Conservation (phyloP, 2,329 filamentous ascomycete species). For the Aspergillus sp. region DNA sequence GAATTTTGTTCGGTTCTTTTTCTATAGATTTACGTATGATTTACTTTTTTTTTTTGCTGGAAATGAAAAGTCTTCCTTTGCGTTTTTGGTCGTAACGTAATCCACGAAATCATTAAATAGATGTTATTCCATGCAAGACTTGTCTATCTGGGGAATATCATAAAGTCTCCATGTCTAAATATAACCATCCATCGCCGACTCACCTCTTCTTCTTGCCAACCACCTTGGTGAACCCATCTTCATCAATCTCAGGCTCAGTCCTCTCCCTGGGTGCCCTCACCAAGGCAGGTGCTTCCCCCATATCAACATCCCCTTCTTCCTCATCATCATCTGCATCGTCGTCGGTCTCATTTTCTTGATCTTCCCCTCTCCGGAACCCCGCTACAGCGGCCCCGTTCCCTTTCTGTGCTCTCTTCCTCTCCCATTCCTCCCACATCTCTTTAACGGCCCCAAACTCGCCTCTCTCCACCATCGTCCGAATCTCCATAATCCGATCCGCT, state of each 20-base stretch:
- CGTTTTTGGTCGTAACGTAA: conserved; percentile 3
- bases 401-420: conserved; percentile 38
- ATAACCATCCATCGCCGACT: conserved; percentile 12
- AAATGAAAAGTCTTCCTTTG: conserved; percentile 21
- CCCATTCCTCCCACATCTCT: conserved; percentile 53
- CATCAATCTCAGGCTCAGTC: conserved; percentile 69
- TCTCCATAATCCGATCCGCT: conserved; percentile 68
- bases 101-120: conserved; percentile 6
- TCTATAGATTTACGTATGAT: conserved; percentile 24
- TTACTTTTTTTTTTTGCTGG: conserved; percentile 18
- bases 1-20: conserved; percentile 25
- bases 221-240: conserved; percentile 79
- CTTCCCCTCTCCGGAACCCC: conserved; percentile 39
- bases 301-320: conserved; percentile 61
- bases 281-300: conserved; percentile 67
- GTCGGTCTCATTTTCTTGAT: conserved; percentile 59
- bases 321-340: conserved; percentile 57
- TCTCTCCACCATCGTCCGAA: conserved; percentile 63
- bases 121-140: conserved; percentile 8
- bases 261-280: conserved; percentile 62
- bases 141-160: conserved; percentile 14
- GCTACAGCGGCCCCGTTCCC: conserved; percentile 28
- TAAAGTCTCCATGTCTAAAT: neutral
- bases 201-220: conserved; percentile 64
- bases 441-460: conserved; percentile 67